Evolutionary conservation across 495 filamentous ascomycete genomes (phyloP).

Genomic region (Penicillium soppii): DNA sequence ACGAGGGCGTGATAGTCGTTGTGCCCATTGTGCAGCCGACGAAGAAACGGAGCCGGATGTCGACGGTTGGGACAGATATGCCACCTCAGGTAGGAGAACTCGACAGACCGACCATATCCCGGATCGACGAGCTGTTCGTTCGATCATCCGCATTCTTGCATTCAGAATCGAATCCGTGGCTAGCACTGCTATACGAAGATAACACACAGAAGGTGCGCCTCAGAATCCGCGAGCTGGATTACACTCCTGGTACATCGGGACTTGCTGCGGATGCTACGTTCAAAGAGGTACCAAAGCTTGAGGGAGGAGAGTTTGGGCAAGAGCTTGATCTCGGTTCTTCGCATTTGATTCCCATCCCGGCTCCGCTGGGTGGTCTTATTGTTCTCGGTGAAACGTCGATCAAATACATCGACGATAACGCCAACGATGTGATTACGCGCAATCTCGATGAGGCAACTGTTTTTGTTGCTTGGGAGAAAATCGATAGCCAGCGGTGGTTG

Average conservation of each 20-base stretch:
- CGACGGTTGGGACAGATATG: slow-evolving; percentile 26
- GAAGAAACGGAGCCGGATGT: slow-evolving; percentile 47
- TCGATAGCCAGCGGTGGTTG: slow-evolving; percentile 77
- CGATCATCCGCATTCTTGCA: slow-evolving; percentile 79
- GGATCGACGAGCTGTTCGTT: slow-evolving; percentile 86
- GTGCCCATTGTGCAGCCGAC: slow-evolving; percentile 64
- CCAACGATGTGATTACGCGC: slow-evolving; percentile 59
- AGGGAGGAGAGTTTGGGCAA: slow-evolving; percentile 41
- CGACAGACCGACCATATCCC: slow-evolving; percentile 65
- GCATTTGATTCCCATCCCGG: slow-evolving; percentile 80
- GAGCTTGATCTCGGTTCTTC: slow-evolving; percentile 72
- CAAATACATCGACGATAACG: slow-evolving; percentile 73
- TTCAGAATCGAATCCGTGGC: slow-evolving; percentile 66
- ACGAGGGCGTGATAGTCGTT: slow-evolving; percentile 82
- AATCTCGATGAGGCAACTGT: slow-evolving; percentile 69
- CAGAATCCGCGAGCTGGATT: slow-evolving; percentile 57
- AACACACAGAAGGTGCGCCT: slow-evolving; percentile 61
- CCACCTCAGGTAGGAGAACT: slow-evolving; percentile 55
- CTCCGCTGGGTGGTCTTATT: slow-evolving; percentile 67
- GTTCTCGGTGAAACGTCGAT: slow-evolving; percentile 84
- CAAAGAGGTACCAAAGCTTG: slow-evolving; percentile 41
- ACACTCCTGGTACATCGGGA: slow-evolving; percentile 42
- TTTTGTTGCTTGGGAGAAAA: slow-evolving; percentile 84
- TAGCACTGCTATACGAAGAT: slow-evolving; percentile 84
- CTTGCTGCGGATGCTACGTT: slow-evolving; percentile 52